Base-by-base conservation (phyloP, 768 basidiomycete species). In the Lactarius vividus region DNA sequence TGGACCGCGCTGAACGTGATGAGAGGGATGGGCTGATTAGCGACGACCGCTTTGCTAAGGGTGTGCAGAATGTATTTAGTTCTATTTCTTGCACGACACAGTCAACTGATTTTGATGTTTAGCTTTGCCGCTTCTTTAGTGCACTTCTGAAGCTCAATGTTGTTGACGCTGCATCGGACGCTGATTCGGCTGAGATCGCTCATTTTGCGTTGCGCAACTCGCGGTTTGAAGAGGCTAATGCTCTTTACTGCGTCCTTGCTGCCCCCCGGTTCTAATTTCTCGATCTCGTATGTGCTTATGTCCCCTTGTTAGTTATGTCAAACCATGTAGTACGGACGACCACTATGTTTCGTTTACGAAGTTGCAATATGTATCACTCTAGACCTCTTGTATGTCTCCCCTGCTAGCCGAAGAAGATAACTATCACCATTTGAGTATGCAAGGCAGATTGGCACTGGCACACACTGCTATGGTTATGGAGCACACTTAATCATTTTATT, bases 81-180 rank as follows among this genome's bases (percentile, higher is more conserved):
- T 35, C 54, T 46, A 44, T 20, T 18, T 26, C 20, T 39, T 46
- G 18, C 54, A 28, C 37, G 18, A 52, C 18, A 54, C 61, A 65
- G 69, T 49, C 58, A 26, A 26, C 57, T 56, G 57, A 62, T 18
- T 37, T 28, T 35, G 20, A 26, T 28, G 26, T 44, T 0, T 70
- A 91, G 89, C 80, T 92, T 37, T 92, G 88, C 74, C 86, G 91
- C 13, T 92, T 92, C 75, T 92, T 87, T 73, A 77, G 78, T 65
- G 87, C 89, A 0, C 79, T 93, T 57, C 82, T 91, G 77, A 88
- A 87, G 72, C 79, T 84, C 9, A 76, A 76, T 57, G 83, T 92
- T 71, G 82, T 91, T 62, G 88, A 90, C 71, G 80, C 84, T 2
- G 73, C 76, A 8, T 80, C 79, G n/a, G 89, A 91, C 63, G 81